Evolutionary conservation across 192 early-diverging fungal species (phyloP), one percentile per base, ranked within the genome.

Genomic region (Geranomyces michiganensis): DNA sequence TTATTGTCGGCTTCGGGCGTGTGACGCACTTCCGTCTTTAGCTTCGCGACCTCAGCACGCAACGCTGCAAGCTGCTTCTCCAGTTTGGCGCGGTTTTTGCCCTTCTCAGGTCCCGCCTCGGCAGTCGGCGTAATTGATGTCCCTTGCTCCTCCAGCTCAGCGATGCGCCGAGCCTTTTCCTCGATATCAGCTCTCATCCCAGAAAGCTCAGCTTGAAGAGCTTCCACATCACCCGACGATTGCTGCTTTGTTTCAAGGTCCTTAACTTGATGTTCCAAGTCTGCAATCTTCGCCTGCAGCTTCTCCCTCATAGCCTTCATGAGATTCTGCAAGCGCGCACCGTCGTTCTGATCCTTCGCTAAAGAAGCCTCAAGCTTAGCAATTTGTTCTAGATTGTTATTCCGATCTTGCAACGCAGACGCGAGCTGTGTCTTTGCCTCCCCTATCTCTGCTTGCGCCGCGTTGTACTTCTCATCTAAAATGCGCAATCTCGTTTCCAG

Each of bases 231-330:
- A 29, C 24, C 58, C 22, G 58, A 19, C 3, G 24, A 32, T 2
- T 8, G 7, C 26, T 26, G 15, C 6, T 15, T 26, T 62, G 24
- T 29, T 22, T 69, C 24, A 47, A 70, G 59, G 21, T 56, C 60
- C 30, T 73, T 62, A 14, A 74, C 56, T 26, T 71, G 13, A 2
- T 10, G 33, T 30, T 78, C 76, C 26, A 78, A 29, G 1, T 60
- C 69, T 32, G 17, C 45, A 33, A 62, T 74, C 41, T 46, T 26
- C 7, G 15, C 36, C 36, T 65, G 46, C 59, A 76, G 45, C 19
- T 47, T 65, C 4, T 69, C 66, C 22, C 71, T 9, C 71, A 72
- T 66, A 27, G 53, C 67, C 46, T 60, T 64, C 65, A 71, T 47
- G 15, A 62, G 2, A 22, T 43, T 66, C 56, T 77, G 68, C 19